Percentiles rank a stretch among this genome's conserved stretches.
These are phyloP conservation scores for Elongisporangium senticosum DNA, from an alignment of 352 stramenopile species.

Conservation along the genomic window DNA sequence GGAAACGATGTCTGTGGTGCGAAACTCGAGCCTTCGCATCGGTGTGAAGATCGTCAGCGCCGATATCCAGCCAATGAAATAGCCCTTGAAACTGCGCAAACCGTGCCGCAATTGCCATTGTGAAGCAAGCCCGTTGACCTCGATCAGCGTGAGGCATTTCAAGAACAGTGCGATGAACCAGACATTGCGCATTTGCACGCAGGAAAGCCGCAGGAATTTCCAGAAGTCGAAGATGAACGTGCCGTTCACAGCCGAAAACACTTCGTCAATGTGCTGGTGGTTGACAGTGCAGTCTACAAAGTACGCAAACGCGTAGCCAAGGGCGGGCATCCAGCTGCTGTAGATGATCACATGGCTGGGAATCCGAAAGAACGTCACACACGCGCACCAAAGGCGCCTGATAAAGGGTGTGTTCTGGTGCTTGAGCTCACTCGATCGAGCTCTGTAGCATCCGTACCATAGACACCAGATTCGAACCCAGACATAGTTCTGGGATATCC, in stretches of 20 bases:
- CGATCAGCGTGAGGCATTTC: slow-evolving; percentile 11
- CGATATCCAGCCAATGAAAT: too few species aligned
- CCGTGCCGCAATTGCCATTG: too few species aligned
- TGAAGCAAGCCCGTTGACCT: too few species aligned
- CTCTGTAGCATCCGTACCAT: slow-evolving; percentile 12
- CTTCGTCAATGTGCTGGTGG: not conserved
- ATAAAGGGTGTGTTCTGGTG: not conserved
- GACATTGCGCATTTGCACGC: slow-evolving; percentile 39
- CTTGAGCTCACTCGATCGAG: slow-evolving; percentile 10
- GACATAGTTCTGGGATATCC: slow-evolving; percentile 27
- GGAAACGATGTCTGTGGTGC: too few species aligned
- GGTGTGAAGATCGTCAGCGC: too few species aligned
- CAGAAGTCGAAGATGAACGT: slow-evolving; percentile 1
- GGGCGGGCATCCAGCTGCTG: slow-evolving; percentile 22
- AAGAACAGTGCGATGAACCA: slow-evolving; percentile 37
- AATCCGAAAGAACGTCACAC: slow-evolving; percentile 15
- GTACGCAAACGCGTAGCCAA: not conserved
- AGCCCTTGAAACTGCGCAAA: too few species aligned
- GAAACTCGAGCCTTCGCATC: too few species aligned
- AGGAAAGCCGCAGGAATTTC: slow-evolving; percentile 20
- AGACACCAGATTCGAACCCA: slow-evolving; percentile 35
- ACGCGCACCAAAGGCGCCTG: not conserved
- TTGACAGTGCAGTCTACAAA: not conserved
- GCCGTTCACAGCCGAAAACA: too few species aligned
- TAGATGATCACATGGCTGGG: slow-evolving; percentile 30